Evolutionary conservation across 1,284 basidiomycete genomes (phyloP).

Genomic region (Apiotrichum porosum): DNA sequence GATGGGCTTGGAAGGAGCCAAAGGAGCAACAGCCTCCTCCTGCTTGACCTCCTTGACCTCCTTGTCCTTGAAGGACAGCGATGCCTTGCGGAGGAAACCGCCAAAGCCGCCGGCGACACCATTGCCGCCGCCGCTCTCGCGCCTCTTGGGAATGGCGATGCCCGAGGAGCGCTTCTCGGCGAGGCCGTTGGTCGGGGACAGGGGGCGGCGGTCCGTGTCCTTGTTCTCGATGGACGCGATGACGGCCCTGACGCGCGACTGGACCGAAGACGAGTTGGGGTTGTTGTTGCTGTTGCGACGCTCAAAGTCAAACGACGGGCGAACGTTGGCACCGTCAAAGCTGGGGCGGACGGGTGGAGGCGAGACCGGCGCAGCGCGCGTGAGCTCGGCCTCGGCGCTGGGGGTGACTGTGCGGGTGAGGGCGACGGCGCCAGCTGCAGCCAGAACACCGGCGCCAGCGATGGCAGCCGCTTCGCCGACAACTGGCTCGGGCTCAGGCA

Average conservation of each 20-base stretch:
- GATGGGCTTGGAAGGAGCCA: background rate
- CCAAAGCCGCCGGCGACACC: no score
- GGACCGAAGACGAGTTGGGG: no score
- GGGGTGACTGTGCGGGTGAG: background rate
- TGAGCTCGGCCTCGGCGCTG: background rate
- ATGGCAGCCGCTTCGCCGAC: background rate
- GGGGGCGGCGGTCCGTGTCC: background rate
- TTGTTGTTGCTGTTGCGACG: background rate
- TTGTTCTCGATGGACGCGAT: conserved; percentile 2
- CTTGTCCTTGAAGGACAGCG: background rate
- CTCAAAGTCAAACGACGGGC: no score
- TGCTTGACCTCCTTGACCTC: background rate
- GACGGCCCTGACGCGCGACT: background rate
- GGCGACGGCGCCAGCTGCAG: background rate
- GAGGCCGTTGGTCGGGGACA: background rate
- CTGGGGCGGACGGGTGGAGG: background rate
- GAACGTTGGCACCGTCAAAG: no score
- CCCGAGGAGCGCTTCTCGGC: background rate
- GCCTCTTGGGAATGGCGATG: background rate
- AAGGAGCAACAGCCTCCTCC: background rate
- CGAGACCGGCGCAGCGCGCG: background rate
- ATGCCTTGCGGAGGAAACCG: conserved; percentile 3
- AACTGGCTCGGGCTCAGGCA: background rate
- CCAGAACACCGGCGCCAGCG: background rate
- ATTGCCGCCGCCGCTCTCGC: background rate